Percentiles rank a stretch among this genome's conserved stretches.
phyloP scores from a whole-genome alignment of 2,329 filamentous ascomycete genomes.

The Hymenoscyphus infarciens region DNA sequence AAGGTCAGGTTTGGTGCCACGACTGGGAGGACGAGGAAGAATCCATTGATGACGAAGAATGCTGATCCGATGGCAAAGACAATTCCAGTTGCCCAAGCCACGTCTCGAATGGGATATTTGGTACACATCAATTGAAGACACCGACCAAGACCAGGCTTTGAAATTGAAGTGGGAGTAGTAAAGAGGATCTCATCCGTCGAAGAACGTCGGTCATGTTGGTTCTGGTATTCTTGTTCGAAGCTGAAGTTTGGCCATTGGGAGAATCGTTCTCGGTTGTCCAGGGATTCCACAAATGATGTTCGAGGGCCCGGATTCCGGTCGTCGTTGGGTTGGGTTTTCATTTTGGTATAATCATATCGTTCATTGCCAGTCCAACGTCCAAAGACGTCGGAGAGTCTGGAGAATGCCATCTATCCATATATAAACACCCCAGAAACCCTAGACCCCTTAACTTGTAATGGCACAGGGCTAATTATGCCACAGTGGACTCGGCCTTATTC shows the following conservation, averaged over 20 bases:
- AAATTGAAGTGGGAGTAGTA: constrained; percentile 13
- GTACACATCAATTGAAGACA: constrained; percentile 20
- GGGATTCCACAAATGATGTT: constrained; percentile 16
- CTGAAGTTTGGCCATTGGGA: constrained; percentile 19
- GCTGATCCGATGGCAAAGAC: constrained; percentile 23
- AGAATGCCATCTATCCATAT: constrained; percentile 13
- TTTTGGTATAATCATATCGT: constrained; percentile 15
- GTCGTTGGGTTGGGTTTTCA: constrained; percentile 12
- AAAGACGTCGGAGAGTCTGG: constrained; percentile 14
- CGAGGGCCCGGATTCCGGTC: constrained; percentile 1
- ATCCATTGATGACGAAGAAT: constrained; percentile 25
- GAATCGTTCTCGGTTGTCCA: constrained; percentile 10
- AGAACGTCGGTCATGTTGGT: constrained; percentile 8
- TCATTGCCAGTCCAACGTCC: constrained; percentile 9
- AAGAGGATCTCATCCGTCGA: constrained; percentile 4
- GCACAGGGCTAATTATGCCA: not conserved
- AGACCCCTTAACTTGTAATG: not conserved
- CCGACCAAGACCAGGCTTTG: constrained; percentile 11
- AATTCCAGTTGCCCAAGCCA: constrained; percentile 22
- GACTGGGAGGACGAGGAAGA: constrained; percentile 23
- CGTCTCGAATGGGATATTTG: constrained; percentile 22
- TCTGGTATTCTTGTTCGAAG: constrained; percentile 14
- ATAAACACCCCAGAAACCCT: not conserved
- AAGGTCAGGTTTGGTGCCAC: constrained; percentile 19
- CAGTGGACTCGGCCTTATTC: not conserved